phyloP scores from a whole-genome alignment of 257 asterid species.

The Fraxinus americana region DNA sequence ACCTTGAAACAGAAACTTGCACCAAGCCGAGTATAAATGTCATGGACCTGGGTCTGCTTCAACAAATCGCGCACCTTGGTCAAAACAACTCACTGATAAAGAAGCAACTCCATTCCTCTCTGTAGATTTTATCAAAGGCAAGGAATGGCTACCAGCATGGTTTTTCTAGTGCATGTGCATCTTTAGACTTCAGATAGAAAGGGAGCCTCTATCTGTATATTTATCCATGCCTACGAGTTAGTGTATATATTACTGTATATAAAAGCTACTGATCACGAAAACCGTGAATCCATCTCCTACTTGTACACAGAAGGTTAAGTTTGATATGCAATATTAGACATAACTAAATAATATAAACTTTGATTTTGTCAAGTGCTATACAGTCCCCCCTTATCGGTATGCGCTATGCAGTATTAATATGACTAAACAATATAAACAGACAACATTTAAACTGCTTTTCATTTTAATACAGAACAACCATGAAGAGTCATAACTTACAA shows the following conservation, averaged over 20 bases:
- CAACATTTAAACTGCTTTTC: too few species aligned
- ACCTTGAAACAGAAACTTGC: conserved; percentile 45
- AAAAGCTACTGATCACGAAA: not conserved
- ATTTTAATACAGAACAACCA: too few species aligned
- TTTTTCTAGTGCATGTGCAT: conserved; percentile 30
- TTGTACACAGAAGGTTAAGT: not conserved
- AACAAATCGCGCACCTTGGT: conserved; percentile 59
- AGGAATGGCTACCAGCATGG: conserved; percentile 77
- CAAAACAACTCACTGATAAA: conserved; percentile 61
- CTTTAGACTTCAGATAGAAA: not conserved
- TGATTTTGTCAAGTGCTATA: not conserved
- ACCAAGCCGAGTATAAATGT: conserved; percentile 70
- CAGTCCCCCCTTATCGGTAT: too few species aligned
- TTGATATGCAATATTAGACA: not conserved
- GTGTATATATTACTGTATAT: not conserved
- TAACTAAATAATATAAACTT: not conserved
- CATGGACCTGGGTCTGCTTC: conserved; percentile 71
- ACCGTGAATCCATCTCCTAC: not conserved
- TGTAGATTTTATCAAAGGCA: conserved; percentile 63
- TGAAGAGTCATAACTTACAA: not conserved
- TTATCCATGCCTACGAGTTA: not conserved
- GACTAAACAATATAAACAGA: too few species aligned
- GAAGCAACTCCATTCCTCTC: conserved; percentile 56
- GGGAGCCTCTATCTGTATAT: conserved; percentile 16
- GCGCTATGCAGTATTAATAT: too few species aligned